Conservation (phyloP, 352 stramenopile species). For the Phytophthora pseudosyringae region DNA sequence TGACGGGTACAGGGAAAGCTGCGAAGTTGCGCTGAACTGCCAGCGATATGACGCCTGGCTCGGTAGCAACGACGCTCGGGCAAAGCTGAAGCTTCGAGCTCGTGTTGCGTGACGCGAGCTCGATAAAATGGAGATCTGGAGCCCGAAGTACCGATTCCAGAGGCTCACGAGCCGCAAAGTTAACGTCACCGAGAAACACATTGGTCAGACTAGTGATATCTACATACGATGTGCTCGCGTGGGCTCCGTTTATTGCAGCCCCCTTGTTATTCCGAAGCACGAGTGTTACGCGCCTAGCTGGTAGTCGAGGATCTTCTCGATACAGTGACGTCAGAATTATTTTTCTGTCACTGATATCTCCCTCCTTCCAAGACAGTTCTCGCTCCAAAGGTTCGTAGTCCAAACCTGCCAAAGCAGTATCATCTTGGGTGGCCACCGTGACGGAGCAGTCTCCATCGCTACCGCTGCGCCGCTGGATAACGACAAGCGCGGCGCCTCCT, state of each 20-base stretch:
- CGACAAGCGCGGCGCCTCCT: slow-evolving; percentile 52
- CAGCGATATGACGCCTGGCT: slow-evolving; percentile 47
- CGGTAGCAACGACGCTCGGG: slow-evolving; percentile 44
- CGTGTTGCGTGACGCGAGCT: slow-evolving; percentile 48
- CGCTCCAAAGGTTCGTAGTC: slow-evolving; percentile 57
- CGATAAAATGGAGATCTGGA: slow-evolving; percentile 56
- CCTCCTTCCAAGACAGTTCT: slow-evolving; percentile 55
- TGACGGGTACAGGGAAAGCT: slow-evolving; percentile 31
- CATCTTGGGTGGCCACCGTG: slow-evolving; percentile 49
- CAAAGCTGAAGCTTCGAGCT: slow-evolving; percentile 64
- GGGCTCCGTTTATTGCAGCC: slow-evolving; percentile 24
- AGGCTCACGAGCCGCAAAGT: slow-evolving; percentile 52
- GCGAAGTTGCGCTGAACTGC: slow-evolving; percentile 61
- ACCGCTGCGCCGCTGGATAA: slow-evolving; percentile 64
- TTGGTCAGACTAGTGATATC: slow-evolving; percentile 52
- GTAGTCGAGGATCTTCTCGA: slow-evolving; percentile 41
- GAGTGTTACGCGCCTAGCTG: slow-evolving; percentile 43
- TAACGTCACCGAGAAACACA: slow-evolving; percentile 48
- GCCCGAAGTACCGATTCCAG: slow-evolving; percentile 42
- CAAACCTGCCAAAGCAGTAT: slow-evolving; percentile 46
- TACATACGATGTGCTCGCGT: slow-evolving; percentile 49
- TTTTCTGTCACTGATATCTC: slow-evolving; percentile 53
- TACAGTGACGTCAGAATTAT: slow-evolving; percentile 52
- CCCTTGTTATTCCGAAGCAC: slow-evolving; percentile 40
- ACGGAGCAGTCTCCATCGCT: slow-evolving; percentile 56